Conservation (phyloP, 2,329 filamentous ascomycete genomes). For the Fusarium continuum region DNA sequence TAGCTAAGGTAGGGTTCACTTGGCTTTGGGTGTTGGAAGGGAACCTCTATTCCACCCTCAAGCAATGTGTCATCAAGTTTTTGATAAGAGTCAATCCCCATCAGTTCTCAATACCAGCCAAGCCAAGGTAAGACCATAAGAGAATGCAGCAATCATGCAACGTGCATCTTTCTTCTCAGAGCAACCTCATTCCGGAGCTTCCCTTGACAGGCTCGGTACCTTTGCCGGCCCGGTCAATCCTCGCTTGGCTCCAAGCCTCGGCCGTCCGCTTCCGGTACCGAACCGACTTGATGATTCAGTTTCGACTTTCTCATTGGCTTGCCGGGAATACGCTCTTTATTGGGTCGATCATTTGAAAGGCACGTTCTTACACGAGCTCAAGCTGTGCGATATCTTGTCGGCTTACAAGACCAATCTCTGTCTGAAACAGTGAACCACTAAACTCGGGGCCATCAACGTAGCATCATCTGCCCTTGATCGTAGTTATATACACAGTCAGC, state of each 20-base stretch:
- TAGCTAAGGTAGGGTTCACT: too few species aligned
- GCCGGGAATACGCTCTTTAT: neutral
- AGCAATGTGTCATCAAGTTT: neutral
- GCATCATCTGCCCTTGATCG: too few species aligned
- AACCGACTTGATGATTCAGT: constrained; percentile 4
- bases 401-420: neutral
- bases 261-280: constrained; percentile 19
- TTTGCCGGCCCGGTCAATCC: neutral
- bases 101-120: neutral
- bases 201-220: constrained; percentile 1
- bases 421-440: too few species aligned
- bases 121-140: too few species aligned
- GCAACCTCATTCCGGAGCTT: neutral
- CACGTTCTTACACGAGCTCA: neutral
- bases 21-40: constrained; percentile 14
- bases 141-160: neutral
- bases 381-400: too few species aligned
- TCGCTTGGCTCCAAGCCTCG: constrained; percentile 18
- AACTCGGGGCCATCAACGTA: too few species aligned
- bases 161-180: neutral
- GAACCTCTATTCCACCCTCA: constrained; percentile 8
- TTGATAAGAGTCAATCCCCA: neutral
- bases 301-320: neutral
- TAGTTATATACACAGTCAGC: neutral
- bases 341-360: neutral